Evolutionary conservation across 768 basidiomycete species (phyloP), one percentile per base, ranked within the genome.

Genomic region (Leucogyrophana mollusca): DNA sequence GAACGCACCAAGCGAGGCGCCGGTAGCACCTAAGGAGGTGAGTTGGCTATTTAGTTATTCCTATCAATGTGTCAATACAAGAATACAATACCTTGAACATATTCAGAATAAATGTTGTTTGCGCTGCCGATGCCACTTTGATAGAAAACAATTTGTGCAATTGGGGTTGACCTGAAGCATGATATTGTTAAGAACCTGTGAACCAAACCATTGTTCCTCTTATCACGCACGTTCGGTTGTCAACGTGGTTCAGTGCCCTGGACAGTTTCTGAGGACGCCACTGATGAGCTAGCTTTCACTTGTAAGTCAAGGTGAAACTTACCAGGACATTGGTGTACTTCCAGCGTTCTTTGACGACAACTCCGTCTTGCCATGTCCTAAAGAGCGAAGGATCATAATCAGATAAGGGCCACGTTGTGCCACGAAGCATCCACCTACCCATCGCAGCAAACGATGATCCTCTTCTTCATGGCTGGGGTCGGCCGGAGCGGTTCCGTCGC

Each of bases 281-380:
- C 36, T 21, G 11, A 11, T 17, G 30, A 43, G 9, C 41, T 25
- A 45, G 38, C 23, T 43, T 13, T 18, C 24, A 34, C 21, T 37
- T 16, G n/a, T 37, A 4, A 44, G 44, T 16, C 8, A 21, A 18
- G 16, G 21, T 34, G 25, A 8, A 9, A 50, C 75, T 47, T 35
- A 80, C 80, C 42, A 83, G 60, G 27, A 83, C 67, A 55, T 83
- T 83, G 25, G 82, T 82, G 45, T 77, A 80, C 38, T 58, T 69
- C 50, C 75, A 73, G 21, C 74, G 64, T 16, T 76, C 67, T 37
- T 59, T 58, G 11, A 67, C 64, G 3, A 69, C 57, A 30, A 81
- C 56, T 2, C 81, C 86, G 56, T 88, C 83, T 66, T 87, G 79
- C 84, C 86, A 87, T 16, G 85, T 88, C 34, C 85, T 88, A 40